These are phyloP conservation scores for Rhododendron mucronatum DNA, from an alignment of 148 eudicot species.

Conservation along the genomic window DNA sequence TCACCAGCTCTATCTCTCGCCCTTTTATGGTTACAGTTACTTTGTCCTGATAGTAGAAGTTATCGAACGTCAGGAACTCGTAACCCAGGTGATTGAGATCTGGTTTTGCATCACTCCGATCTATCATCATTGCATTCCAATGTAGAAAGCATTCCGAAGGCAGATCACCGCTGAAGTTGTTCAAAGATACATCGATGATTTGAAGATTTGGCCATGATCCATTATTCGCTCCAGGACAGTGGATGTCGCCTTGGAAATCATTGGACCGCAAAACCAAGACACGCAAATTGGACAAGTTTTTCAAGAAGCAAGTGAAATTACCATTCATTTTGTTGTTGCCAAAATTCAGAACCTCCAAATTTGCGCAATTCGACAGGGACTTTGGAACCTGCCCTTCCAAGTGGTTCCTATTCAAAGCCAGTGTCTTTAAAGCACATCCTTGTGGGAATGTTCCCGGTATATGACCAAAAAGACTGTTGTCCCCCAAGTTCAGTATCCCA, in stretches of 20 bases:
- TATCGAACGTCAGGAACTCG: background rate
- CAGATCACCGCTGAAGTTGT: slow-evolving; percentile 30
- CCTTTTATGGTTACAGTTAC: slow-evolving; percentile 39
- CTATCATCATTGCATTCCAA: slow-evolving; percentile 21
- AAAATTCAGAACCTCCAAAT: slow-evolving; percentile 42
- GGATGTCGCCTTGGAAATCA: slow-evolving; percentile 34
- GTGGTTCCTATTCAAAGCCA: slow-evolving; percentile 33
- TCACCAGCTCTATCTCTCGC: slow-evolving; percentile 28
- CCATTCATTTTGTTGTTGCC: slow-evolving; percentile 38
- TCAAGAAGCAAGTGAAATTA: slow-evolving; percentile 45
- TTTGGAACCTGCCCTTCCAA: slow-evolving; percentile 40
- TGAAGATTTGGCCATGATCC: slow-evolving; percentile 29
- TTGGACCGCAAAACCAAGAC: slow-evolving; percentile 51
- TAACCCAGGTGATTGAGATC: slow-evolving; percentile 3
- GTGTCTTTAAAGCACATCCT: slow-evolving; percentile 29
- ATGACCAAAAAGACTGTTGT: slow-evolving; percentile 29
- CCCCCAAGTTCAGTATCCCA: slow-evolving; percentile 32
- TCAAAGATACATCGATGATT: slow-evolving; percentile 38
- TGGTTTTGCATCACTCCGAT: background rate
- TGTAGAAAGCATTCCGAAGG: background rate
- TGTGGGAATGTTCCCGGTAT: slow-evolving; percentile 16
- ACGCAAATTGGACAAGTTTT: slow-evolving; percentile 24
- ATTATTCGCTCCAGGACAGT: slow-evolving; percentile 8
- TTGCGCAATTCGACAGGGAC: slow-evolving; percentile 40
- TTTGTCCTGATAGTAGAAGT: slow-evolving; percentile 20